Evolutionary conservation across 176 grass and related monocot genomes (phyloP).

Genomic region (Lolium rigidum): DNA sequence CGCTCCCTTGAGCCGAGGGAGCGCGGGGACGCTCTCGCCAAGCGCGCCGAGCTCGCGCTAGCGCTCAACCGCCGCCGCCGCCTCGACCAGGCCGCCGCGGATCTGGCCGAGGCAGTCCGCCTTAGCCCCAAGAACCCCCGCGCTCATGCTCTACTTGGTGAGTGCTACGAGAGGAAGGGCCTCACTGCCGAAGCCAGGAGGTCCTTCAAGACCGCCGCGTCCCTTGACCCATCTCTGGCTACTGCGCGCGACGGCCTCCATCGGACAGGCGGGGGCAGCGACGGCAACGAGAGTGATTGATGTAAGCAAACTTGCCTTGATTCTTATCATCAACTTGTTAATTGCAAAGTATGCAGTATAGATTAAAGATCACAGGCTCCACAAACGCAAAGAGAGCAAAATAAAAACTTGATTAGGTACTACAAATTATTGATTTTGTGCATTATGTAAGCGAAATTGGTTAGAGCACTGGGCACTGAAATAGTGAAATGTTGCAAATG

Average conservation of each 20-base stretch:
- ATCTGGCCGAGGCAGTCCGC: conserved; percentile 67
- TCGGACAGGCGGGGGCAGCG: conserved; percentile 34
- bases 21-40: conserved; percentile 78
- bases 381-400: background rate
- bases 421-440: background rate
- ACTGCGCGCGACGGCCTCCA: conserved; percentile 57
- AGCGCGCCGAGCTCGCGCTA: conserved; percentile 78
- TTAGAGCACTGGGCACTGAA: background rate
- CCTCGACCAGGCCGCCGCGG: conserved; percentile 62
- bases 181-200: conserved; percentile 49
- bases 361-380: background rate
- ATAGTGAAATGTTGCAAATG: background rate
- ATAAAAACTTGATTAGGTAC: background rate
- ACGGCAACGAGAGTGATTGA: conserved; percentile 44
- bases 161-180: conserved; percentile 83
- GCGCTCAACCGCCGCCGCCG: conserved; percentile 57
- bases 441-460: conserved; percentile 3
- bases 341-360: background rate
- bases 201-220: conserved; percentile 67
- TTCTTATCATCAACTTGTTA: conserved; percentile 22
- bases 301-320: conserved; percentile 37
- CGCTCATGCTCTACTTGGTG: conserved; percentile 64
- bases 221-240: conserved; percentile 57
- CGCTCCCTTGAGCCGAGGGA: conserved; percentile 70
- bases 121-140: conserved; percentile 82